Evolutionary conservation across 805 yeast genomes (phyloP).

Genomic region (Lachancea lanzarotensis): DNA sequence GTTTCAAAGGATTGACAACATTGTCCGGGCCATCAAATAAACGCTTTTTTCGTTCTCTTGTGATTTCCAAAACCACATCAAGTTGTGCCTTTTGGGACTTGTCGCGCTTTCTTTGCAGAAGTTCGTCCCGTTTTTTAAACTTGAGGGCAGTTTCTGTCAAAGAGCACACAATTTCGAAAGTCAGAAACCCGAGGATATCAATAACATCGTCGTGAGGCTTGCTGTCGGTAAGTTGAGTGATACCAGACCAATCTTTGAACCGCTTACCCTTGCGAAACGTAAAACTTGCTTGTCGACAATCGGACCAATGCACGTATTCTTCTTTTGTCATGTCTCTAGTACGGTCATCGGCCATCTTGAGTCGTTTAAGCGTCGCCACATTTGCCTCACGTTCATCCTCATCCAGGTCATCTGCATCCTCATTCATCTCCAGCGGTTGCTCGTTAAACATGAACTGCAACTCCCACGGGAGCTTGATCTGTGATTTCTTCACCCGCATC

Average conservation of each 20-base stretch:
- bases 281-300: slow-evolving; percentile 94
- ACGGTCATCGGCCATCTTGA: slow-evolving; percentile 90
- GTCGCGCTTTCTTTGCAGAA: slow-evolving; percentile 35
- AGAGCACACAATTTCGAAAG: slow-evolving; percentile 94
- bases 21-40: slow-evolving; percentile 87
- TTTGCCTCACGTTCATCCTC: slow-evolving; percentile 90
- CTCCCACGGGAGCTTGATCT: slow-evolving; percentile 91
- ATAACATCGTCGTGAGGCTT: slow-evolving; percentile 94
- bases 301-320: slow-evolving; percentile 98
- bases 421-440: slow-evolving; percentile 70
- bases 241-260: slow-evolving; percentile 94
- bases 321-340: slow-evolving; percentile 91
- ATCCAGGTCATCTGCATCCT: slow-evolving; percentile 62
- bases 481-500: slow-evolving; percentile 63
- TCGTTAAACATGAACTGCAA: slow-evolving; percentile 88
- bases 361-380: slow-evolving; percentile 75
- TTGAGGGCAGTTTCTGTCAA: slow-evolving; percentile 86
- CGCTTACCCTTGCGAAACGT: slow-evolving; percentile 92
- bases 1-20: slow-evolving; percentile 66
- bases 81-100: slow-evolving; percentile 28
- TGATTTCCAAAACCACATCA: slow-evolving; percentile 33
- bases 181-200: slow-evolving; percentile 89
- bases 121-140: slow-evolving; percentile 65
- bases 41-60: slow-evolving; percentile 43
- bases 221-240: slow-evolving; percentile 74